Percentiles rank a stretch among this genome's conserved stretches.
These are phyloP conservation scores for Telfairia occidentalis DNA, from an alignment of 331 rosid species.

Conservation along the genomic window DNA sequence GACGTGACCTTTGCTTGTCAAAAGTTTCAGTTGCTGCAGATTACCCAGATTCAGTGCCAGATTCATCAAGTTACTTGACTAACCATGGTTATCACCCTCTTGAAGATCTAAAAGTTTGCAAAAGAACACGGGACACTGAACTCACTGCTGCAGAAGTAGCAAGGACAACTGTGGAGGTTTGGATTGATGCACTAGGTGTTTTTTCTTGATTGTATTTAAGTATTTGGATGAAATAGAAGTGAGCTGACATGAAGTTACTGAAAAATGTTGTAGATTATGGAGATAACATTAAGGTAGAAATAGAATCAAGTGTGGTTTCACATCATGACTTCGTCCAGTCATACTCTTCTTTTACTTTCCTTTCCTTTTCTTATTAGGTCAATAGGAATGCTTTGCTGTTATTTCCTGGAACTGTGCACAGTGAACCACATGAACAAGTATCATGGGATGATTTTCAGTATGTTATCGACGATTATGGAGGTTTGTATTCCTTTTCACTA, in stretches of 20 bases:
- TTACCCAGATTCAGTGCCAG: slow-evolving; percentile 78
- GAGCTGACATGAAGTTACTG: background rate
- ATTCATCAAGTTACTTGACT: slow-evolving; percentile 49
- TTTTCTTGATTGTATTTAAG: background rate
- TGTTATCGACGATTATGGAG: slow-evolving; percentile 73
- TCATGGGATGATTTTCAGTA: slow-evolving; percentile 79
- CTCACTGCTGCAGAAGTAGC: slow-evolving; percentile 79
- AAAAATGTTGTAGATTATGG: background rate
- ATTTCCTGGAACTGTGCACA: slow-evolving; percentile 74
- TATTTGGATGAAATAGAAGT: background rate
- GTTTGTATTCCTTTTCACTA: slow-evolving; percentile 30
- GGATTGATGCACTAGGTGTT: slow-evolving; percentile 8
- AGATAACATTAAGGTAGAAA: background rate
- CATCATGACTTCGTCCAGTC: background rate
- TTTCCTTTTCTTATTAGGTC: slow-evolving; percentile 29
- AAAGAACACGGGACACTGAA: slow-evolving; percentile 39
- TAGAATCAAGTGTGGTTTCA: background rate
- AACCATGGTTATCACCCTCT: slow-evolving; percentile 74
- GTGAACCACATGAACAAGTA: slow-evolving; percentile 80
- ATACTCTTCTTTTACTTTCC: background rate
- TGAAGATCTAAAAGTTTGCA: slow-evolving; percentile 58
- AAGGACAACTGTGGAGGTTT: slow-evolving; percentile 77
- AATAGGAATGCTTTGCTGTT: slow-evolving; percentile 58
- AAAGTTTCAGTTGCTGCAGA: slow-evolving; percentile 87
- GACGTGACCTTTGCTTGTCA: slow-evolving; percentile 53